Conservation (phyloP, 1,284 basidiomycete genomes). For the Athelia psychrophila region DNA sequence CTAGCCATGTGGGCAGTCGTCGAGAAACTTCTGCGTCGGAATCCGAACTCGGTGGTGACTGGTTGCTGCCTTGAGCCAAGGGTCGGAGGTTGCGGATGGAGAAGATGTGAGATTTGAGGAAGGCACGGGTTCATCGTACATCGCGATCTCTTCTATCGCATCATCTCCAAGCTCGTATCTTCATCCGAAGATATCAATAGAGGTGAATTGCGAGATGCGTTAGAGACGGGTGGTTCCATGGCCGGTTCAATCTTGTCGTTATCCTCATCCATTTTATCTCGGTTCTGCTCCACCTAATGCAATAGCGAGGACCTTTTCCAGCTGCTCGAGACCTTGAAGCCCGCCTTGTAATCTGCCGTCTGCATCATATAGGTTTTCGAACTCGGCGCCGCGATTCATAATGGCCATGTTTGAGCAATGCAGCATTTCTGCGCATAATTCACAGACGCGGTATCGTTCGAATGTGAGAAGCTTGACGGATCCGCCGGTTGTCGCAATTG, state of each 20-base stretch:
- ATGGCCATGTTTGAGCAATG: constrained; percentile 99
- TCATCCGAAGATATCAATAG: constrained; percentile 70
- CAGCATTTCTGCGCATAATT: constrained; percentile 94
- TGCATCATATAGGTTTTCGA: constrained; percentile 71
- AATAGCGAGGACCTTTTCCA: constrained; percentile 76
- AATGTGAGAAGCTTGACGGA: constrained; percentile 82
- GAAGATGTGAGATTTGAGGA: constrained; percentile 23
- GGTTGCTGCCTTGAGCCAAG: constrained; percentile 21
- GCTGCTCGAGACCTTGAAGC: constrained; percentile 73
- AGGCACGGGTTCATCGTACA: constrained; percentile 53
- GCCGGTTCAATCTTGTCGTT: constrained; percentile 63
- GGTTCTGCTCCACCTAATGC: constrained; percentile 51
- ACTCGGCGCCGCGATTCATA: constrained; percentile 77
- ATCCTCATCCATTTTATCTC: constrained; percentile 53
- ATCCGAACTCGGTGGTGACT: constrained; percentile 15
- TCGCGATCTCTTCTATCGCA: constrained; percentile 75
- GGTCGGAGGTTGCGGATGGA: constrained; percentile 20
- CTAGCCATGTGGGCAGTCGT: no score
- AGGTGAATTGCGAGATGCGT: constrained; percentile 51
- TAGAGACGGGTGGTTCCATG: constrained; percentile 70
- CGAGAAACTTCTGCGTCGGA: no score
- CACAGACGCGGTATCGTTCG: constrained; percentile 96
- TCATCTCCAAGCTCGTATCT: constrained; percentile 70
- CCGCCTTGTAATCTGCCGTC: constrained; percentile 84
- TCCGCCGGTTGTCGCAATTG: constrained; percentile 71